Base-by-base conservation (phyloP, 2,329 filamentous ascomycete genomes). In the Phyllosticta ampelicida region DNA sequence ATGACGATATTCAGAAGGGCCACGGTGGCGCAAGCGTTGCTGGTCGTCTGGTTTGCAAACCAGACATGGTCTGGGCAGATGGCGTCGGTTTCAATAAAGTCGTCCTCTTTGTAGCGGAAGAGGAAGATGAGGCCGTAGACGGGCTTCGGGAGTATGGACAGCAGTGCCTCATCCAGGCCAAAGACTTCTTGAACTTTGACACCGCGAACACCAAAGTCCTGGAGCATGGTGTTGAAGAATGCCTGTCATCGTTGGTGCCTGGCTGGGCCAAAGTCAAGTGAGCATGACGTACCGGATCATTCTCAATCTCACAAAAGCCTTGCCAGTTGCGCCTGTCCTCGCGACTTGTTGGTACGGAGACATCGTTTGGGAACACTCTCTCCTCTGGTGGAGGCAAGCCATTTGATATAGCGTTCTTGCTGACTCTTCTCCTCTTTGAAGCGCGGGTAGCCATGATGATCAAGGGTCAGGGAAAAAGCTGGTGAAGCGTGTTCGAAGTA, bases 1-100 rank as follows among this genome's bases (percentile, higher is more conserved):
- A 96, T 95, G 67, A 96, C 76, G 61, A 96, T 95, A 66, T 97
- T 97, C 65, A 96, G 80, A 63, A 97, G 78, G 3, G 94, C 90
- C 51, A 96, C 83, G n/a, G 89, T 94, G 19, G 90, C 94, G 72
- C 94, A 99, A 23, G 90, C 86, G 71, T 95, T 95, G 58, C 82
- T 80, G 0, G 84, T 86, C 0, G 88, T 90, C 86, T 95, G 92
- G 66, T 96, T 96, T 26, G 91, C 90, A 70, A 96, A 97, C 92
- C 94, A 99, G 18, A 97, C 77, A 28, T 83, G 75, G 2, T 82
- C 75, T 0, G 85, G 84, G 62, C 81, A 85, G 61, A 80, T 76
- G 58, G 78, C 74, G 66, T 74, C 81, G 63, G 70, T 69, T 5
- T 73, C 69, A 58, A 83, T 78, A n/a, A 61, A 60, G 44, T 76